These are phyloP conservation scores for Medicago lupulina DNA, from an alignment of 306 rosid genomes.

Conservation along the genomic window DNA sequence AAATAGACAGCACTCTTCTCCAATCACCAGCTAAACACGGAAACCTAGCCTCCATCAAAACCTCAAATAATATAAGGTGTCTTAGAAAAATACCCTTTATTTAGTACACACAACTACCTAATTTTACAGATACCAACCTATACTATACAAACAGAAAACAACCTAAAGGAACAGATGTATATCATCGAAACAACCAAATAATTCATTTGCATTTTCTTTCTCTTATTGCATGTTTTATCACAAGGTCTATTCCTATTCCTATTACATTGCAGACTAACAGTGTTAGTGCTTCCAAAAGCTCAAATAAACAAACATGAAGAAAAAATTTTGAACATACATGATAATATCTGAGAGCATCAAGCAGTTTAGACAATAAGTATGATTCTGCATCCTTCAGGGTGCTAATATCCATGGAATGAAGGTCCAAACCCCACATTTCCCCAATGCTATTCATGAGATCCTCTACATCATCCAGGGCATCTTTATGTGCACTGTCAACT, in stretches of 20 bases:
- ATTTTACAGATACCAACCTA: constrained; percentile 26
- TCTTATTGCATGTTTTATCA: constrained; percentile 1
- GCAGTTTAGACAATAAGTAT: constrained; percentile 69
- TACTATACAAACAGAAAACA: constrained; percentile 9
- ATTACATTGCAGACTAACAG: not conserved
- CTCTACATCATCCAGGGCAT: constrained; percentile 50
- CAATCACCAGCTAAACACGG: not conserved
- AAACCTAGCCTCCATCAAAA: not conserved
- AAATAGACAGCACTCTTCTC: not conserved
- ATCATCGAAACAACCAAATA: constrained; percentile 10
- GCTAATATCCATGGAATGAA: constrained; percentile 40
- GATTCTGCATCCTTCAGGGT: constrained; percentile 53
- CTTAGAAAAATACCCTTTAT: not conserved
- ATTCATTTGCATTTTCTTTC: not conserved
- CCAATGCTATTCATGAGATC: constrained; percentile 53
- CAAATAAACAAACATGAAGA: constrained; percentile 24
- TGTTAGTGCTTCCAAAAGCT: constrained; percentile 18
- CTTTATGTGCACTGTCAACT: constrained; percentile 43
- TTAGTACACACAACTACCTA: constrained; percentile 11
- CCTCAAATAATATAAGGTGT: not conserved
- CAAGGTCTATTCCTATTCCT: constrained; percentile 3
- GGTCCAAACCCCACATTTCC: constrained; percentile 77
- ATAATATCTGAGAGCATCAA: constrained; percentile 77
- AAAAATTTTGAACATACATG: constrained; percentile 58
- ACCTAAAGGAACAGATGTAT: constrained; percentile 15